These are phyloP conservation scores for Magnolia kwangsiensis DNA, from an alignment of 164 flowering plant genomes.

Conservation along the genomic window DNA sequence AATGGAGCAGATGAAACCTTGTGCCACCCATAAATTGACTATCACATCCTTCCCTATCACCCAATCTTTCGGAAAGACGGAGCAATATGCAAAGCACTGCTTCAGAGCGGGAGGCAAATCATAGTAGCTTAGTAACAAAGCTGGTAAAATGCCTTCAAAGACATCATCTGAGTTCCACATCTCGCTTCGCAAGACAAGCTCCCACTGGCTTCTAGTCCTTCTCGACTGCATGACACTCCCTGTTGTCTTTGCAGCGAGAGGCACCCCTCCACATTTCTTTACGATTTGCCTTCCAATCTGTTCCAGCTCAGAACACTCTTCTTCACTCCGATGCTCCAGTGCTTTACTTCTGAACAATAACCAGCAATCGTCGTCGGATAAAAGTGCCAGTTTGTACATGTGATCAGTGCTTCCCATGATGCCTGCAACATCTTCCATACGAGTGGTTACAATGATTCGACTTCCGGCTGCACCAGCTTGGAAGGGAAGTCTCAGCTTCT, in stretches of 20 bases:
- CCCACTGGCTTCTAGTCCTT: slow-evolving; percentile 10
- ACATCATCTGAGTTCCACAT: slow-evolving; percentile 13
- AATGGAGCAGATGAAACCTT: slow-evolving; percentile 7
- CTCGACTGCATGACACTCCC: slow-evolving; percentile 15
- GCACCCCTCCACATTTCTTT: slow-evolving; percentile 19
- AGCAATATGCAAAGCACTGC: slow-evolving; percentile 21
- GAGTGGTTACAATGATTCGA: background rate
- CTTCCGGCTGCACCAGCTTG: background rate
- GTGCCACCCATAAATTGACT: slow-evolving; percentile 21
- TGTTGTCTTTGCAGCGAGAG: slow-evolving; percentile 11
- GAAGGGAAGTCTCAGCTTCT: background rate
- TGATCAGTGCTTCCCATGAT: background rate
- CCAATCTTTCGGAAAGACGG: slow-evolving; percentile 18
- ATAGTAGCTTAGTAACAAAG: slow-evolving; percentile 15
- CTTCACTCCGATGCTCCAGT: background rate
- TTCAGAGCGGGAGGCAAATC: slow-evolving; percentile 17
- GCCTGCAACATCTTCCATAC: background rate
- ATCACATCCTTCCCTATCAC: slow-evolving; percentile 3
- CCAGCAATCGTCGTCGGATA: background rate
- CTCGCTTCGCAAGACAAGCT: slow-evolving; percentile 1
- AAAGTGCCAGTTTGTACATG: background rate
- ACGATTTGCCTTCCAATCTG: slow-evolving; percentile 2
- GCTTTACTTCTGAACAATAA: background rate
- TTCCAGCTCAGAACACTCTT: background rate
- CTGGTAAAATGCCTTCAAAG: slow-evolving; percentile 7